These are phyloP conservation scores for Paspalum vaginatum DNA, from an alignment of 176 grass and related monocot genomes.

Conservation along the genomic window DNA sequence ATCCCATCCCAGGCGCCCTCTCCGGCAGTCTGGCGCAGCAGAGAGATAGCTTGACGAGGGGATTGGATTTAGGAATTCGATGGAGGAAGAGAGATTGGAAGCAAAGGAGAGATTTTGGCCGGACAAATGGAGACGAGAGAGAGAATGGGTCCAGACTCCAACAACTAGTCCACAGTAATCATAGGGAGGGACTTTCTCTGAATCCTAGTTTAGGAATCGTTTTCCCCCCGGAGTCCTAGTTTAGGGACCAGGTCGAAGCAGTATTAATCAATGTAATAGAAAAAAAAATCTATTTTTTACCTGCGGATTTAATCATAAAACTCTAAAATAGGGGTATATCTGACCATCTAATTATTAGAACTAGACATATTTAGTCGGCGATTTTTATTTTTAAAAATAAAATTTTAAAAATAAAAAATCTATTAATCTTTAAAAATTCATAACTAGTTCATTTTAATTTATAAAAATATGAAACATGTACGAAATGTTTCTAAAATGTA, in stretches of 20 bases:
- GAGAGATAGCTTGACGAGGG: conserved; percentile 23
- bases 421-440: too few relatives aligned
- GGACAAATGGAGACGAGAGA: conserved; percentile 18
- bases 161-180: conserved; percentile 25
- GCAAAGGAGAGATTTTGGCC: conserved; percentile 46
- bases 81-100: conserved; percentile 11
- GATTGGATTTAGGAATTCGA: conserved; percentile 39
- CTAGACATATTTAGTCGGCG: too few relatives aligned
- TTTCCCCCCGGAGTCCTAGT: not conserved
- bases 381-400: too few relatives aligned
- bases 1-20: conserved; percentile 38
- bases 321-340: too few relatives aligned
- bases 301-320: too few relatives aligned
- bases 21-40: conserved; percentile 2
- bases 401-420: too few relatives aligned
- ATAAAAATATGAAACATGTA: too few relatives aligned
- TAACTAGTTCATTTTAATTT: too few relatives aligned
- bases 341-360: too few relatives aligned
- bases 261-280: not conserved
- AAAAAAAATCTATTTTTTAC: too few relatives aligned
- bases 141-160: conserved; percentile 25
- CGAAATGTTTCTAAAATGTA: too few relatives aligned
- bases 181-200: not conserved
- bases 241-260: not conserved
- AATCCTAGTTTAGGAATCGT: not conserved